Evolutionary conservation across 768 basidiomycete genomes (phyloP).

Genomic region (Pleurotus eryngii): DNA sequence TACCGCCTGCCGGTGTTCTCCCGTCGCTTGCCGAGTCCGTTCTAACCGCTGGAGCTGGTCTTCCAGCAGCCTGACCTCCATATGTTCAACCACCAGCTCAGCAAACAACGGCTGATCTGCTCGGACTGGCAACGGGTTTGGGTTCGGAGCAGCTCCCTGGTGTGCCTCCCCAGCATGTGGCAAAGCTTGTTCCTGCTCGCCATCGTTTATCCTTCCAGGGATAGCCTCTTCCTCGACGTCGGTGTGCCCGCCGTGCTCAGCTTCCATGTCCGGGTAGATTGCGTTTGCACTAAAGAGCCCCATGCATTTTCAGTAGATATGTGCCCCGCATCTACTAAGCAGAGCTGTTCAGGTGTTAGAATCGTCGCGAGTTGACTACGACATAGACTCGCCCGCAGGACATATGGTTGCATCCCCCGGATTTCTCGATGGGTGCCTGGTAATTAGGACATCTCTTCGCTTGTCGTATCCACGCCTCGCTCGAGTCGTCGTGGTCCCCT

Average conservation of each 20-base stretch:
- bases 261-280: conserved; percentile 34
- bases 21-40: not conserved
- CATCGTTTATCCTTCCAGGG: not conserved
- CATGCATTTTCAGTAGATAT: conserved; percentile 58
- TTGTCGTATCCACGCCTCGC: conserved; percentile 34
- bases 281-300: conserved; percentile 26
- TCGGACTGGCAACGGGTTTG: too few species aligned
- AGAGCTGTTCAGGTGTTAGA: not conserved
- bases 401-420: conserved; percentile 55
- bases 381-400: conserved; percentile 31
- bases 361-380: not conserved
- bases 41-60: too few species aligned
- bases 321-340: conserved; percentile 31
- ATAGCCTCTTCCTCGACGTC: conserved; percentile 8
- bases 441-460: conserved; percentile 49
- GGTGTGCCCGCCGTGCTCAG: conserved; percentile 26
- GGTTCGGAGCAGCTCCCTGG: not conserved
- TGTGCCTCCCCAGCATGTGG: not conserved
- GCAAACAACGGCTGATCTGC: too few species aligned
- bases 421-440: conserved; percentile 42
- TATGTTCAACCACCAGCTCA: too few species aligned
- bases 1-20: not conserved
- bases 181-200: not conserved
- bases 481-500: conserved; percentile 29
- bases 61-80: too few species aligned